Conservation (phyloP, 495 filamentous ascomycete genomes). For the Neurospora pannonica region DNA sequence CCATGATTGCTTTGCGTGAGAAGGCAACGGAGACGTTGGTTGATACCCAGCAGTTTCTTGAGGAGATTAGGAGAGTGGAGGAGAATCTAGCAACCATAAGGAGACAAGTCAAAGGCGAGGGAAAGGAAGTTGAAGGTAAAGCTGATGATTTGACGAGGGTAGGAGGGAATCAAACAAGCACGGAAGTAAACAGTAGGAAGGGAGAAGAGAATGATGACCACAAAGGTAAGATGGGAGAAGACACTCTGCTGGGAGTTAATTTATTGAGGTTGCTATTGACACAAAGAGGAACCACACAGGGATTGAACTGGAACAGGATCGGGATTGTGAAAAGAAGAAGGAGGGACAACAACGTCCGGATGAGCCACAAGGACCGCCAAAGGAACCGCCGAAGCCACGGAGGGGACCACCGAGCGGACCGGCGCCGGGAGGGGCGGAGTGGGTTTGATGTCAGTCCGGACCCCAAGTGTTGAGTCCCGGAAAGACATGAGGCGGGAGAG, state of each 20-base stretch:
- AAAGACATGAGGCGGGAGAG: not conserved
- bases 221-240: not conserved
- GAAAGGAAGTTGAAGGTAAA: not conserved
- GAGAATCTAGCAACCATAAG: rapidly evolving
- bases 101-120: not conserved
- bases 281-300: not conserved
- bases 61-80: not conserved
- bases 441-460: not conserved
- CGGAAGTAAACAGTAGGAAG: not conserved
- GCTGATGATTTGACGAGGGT: too few species aligned
- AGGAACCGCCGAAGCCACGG: not conserved
- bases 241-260: not conserved
- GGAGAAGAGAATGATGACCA: not conserved
- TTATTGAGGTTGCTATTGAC: not conserved
- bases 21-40: not conserved
- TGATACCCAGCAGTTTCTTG: not conserved
- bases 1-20: not conserved
- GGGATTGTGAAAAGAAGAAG: not conserved
- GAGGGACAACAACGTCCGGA: not conserved
- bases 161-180: too few species aligned
- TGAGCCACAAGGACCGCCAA: not conserved
- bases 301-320: not conserved
- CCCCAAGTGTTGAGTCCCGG: not conserved
- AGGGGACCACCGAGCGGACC: not conserved
- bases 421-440: not conserved